These are phyloP conservation scores for Colletotrichum endophyticum DNA, from an alignment of 2,329 filamentous ascomycete genomes.

Conservation along the genomic window DNA sequence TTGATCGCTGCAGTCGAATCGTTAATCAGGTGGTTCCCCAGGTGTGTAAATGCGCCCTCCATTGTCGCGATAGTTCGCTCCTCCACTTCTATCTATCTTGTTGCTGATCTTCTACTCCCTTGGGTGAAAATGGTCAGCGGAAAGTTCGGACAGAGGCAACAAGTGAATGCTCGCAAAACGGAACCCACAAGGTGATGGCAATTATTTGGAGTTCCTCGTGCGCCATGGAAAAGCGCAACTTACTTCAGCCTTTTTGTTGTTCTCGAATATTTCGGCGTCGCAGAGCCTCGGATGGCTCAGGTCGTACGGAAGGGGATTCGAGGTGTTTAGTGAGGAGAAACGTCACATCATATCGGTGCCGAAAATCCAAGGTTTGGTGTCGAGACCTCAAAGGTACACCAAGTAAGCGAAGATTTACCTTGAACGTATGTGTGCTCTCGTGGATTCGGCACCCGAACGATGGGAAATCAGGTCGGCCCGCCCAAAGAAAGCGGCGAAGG, in stretches of 20 bases:
- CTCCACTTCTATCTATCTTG: background rate
- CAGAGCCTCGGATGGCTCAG: constrained; percentile 23
- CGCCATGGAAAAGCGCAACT: constrained; percentile 2
- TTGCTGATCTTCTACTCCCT: constrained; percentile 3
- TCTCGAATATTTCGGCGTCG: constrained; percentile 22
- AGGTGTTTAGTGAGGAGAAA: constrained; percentile 8
- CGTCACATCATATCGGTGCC: constrained; percentile 24
- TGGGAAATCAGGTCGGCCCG: background rate
- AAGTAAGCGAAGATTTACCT: background rate
- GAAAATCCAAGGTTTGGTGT: background rate
- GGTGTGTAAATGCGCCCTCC: constrained; percentile 88
- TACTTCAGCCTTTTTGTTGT: constrained; percentile 7
- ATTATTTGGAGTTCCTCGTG: background rate
- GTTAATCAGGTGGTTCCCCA: constrained; percentile 85
- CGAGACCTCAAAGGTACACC: constrained; percentile 3
- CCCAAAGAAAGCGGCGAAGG: background rate
- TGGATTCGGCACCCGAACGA: background rate
- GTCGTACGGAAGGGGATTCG: constrained; percentile 22
- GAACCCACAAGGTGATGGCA: background rate
- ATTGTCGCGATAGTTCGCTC: constrained; percentile 51
- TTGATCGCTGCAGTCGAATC: constrained; percentile 88
- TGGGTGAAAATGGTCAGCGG: background rate
- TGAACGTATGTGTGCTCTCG: background rate
- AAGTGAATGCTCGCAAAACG: background rate
- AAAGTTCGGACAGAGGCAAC: background rate